Conservation (phyloP, 2,329 filamentous ascomycete genomes). For the Phialemoniopsis sp. region DNA sequence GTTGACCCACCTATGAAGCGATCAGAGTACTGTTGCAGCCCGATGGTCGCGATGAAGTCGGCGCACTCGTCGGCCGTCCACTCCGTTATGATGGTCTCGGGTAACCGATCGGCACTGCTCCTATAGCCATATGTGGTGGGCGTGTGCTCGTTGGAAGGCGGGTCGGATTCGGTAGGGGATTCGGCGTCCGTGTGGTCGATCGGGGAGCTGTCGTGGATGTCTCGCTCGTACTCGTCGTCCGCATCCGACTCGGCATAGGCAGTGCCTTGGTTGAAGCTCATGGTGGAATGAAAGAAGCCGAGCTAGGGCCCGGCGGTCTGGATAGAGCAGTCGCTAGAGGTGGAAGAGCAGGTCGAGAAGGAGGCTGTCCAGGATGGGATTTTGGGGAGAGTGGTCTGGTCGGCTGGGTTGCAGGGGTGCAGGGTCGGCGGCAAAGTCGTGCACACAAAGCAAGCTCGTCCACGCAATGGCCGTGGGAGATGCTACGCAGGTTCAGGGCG, state of each 20-base stretch:
- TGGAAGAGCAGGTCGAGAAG: no score
- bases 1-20: slow-evolving; percentile 70
- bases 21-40: slow-evolving; percentile 77
- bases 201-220: slow-evolving; percentile 63
- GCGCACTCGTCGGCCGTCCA: slow-evolving; percentile 87
- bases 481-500: no score
- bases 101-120: slow-evolving; percentile 60
- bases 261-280: slow-evolving; percentile 62
- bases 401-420: no score
- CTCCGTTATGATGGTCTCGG: slow-evolving; percentile 71
- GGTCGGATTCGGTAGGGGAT: slow-evolving; percentile 69
- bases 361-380: no score
- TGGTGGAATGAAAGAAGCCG: slow-evolving; percentile 17
- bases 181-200: slow-evolving; percentile 63
- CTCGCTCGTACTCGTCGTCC: slow-evolving; percentile 79
- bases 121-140: slow-evolving; percentile 73
- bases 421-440: no score
- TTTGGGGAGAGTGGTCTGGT: no score
- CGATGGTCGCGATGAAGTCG: slow-evolving; percentile 78
- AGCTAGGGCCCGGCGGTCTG: no score
- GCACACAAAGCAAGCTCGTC: no score
- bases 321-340: no score
- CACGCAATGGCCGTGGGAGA: no score
- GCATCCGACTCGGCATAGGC: slow-evolving; percentile 77
- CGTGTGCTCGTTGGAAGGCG: slow-evolving; percentile 68